A percentile compares a stretch with the other conserved stretches of the same genome.
phyloP scores from a whole-genome alignment of 2,329 filamentous ascomycete genomes.

The Fusarium graminum region DNA sequence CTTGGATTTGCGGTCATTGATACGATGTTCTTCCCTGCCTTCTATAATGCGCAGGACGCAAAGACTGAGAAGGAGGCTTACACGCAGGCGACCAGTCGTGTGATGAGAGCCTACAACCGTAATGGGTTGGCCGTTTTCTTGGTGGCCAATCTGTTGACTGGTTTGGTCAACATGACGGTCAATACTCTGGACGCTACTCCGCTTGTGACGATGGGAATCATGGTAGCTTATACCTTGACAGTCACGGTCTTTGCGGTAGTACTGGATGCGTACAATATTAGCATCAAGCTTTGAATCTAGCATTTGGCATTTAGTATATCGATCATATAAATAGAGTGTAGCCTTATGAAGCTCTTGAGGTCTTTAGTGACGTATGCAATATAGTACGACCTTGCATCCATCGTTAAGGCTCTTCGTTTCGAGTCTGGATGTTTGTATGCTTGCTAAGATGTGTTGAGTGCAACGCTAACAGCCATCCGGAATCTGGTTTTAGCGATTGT shows the following conservation, averaged over 20 bases:
- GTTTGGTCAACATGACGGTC: constrained; percentile 87
- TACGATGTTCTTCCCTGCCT: constrained; percentile 79
- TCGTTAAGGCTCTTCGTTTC: no score
- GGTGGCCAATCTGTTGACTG: constrained; percentile 89
- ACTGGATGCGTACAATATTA: constrained; percentile 75
- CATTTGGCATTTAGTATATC: constrained; percentile 15
- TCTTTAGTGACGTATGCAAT: neutral
- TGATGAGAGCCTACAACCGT: constrained; percentile 87
- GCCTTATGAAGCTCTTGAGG: neutral
- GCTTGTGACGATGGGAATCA: constrained; percentile 75
- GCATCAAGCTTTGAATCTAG: constrained; percentile 72
- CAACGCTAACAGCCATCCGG: neutral
- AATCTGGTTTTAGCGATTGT: neutral
- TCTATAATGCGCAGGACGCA: constrained; percentile 69
- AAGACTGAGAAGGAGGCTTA: constrained; percentile 74
- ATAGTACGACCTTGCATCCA: neutral
- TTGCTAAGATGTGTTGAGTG: neutral
- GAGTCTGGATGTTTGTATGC: neutral
- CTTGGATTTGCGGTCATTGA: constrained; percentile 84
- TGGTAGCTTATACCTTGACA: constrained; percentile 77
- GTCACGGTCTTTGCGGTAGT: constrained; percentile 76
- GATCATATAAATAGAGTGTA: constrained; percentile 3
- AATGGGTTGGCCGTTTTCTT: constrained; percentile 91
- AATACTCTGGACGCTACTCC: constrained; percentile 81
- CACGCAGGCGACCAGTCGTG: constrained; percentile 78